A percentile compares a stretch with the other conserved stretches of the same genome.
Conservation (phyloP, 73 alveolate species). For the Tetrahymena borealis region DNA sequence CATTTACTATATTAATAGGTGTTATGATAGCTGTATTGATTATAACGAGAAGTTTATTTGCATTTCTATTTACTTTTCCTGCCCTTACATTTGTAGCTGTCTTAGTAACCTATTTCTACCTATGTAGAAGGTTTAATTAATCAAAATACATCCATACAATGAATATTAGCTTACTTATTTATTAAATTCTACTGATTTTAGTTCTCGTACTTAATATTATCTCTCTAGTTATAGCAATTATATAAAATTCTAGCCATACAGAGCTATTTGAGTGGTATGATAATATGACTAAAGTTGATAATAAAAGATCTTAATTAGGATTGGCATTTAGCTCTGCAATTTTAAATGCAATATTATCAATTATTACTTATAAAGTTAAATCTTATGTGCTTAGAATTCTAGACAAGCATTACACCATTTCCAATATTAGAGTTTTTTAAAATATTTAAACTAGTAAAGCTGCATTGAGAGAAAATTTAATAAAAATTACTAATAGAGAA, state of each 20-base stretch:
- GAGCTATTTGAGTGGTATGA: not conserved
- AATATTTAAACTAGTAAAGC: not conserved
- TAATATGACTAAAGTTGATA: not conserved
- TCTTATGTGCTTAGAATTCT: not conserved
- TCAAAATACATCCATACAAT: not conserved
- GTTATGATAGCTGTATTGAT: not conserved
- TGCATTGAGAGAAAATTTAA: not conserved
- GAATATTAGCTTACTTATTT: not conserved
- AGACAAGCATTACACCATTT: not conserved
- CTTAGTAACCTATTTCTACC: not conserved
- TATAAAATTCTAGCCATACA: not conserved
- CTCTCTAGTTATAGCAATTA: not conserved
- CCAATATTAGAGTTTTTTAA: not conserved
- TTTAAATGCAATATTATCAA: not conserved
- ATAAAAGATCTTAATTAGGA: not conserved
- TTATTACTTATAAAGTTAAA: not conserved
- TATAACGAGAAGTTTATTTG: not conserved
- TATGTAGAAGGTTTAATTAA: not conserved
- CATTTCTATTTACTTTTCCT: not conserved
- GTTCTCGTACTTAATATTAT: not conserved
- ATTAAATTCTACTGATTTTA: not conserved
- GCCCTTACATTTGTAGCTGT: not conserved
- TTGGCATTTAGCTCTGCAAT: not conserved
- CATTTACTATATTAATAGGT: not conserved
- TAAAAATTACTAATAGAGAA: not conserved